Conservation (phyloP, 129 eudicot species). For the Chrysanthemum lavandulifolium region DNA sequence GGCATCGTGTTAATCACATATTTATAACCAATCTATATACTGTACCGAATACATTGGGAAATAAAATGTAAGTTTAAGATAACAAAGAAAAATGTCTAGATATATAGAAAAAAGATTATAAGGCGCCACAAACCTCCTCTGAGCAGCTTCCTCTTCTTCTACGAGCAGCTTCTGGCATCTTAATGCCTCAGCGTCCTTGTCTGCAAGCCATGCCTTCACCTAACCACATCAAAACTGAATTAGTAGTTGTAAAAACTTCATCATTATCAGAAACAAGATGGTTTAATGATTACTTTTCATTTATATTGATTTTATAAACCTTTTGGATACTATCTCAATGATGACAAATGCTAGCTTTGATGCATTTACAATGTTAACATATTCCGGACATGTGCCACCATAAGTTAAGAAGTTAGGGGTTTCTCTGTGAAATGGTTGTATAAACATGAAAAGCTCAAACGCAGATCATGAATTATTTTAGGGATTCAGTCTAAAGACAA, state of each 20-base stretch:
- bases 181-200: slow-evolving; percentile 94
- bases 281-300: background rate
- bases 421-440: slow-evolving; percentile 6
- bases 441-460: background rate
- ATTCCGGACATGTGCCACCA: background rate
- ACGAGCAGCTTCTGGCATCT: slow-evolving; percentile 89
- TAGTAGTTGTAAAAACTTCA: slow-evolving; percentile 8
- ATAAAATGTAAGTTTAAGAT: too few species aligned
- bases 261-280: slow-evolving; percentile 6
- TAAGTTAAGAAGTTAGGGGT: background rate
- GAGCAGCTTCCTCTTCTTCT: slow-evolving; percentile 98
- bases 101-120: background rate
- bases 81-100: background rate
- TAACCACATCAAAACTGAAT: slow-evolving; percentile 25
- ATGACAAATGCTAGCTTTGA: slow-evolving; percentile 20
- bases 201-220: slow-evolving; percentile 96
- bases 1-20: slow-evolving; percentile 7
- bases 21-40: too few species aligned
- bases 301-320: background rate
- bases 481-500: background rate
- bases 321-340: slow-evolving; percentile 4
- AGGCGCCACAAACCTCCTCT: slow-evolving; percentile 56
- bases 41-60: too few species aligned
- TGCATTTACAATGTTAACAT: slow-evolving; percentile 3
- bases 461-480: too few species aligned